phyloP scores from a whole-genome alignment of 1,284 basidiomycete species.

The Cerioporus squamosus region DNA sequence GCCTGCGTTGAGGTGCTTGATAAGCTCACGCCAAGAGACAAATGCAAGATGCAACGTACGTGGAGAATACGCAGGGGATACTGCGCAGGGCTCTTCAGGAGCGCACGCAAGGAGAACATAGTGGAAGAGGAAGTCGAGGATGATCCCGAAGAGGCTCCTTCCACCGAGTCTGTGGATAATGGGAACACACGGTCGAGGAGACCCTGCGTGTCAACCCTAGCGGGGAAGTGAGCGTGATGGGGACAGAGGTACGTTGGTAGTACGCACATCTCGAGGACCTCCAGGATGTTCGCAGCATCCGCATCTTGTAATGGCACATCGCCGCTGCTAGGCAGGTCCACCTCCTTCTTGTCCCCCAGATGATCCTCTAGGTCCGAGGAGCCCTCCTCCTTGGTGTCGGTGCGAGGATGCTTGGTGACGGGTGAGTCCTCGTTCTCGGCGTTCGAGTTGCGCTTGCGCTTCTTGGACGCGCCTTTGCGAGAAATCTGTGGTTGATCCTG shows the following conservation, averaged over 20 bases:
- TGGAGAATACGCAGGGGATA: conserved; percentile 58
- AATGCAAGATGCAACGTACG: conserved; percentile 39
- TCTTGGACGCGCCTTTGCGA: conserved; percentile 50
- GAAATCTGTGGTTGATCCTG: conserved; percentile 26
- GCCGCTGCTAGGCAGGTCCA: conserved; percentile 38
- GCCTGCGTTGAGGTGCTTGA: conserved; percentile 40
- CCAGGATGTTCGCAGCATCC: conserved; percentile 68
- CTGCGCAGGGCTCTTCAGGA: conserved; percentile 58
- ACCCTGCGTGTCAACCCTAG: conserved; percentile 71
- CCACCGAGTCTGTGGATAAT: conserved; percentile 43
- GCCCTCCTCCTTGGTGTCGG: conserved; percentile 40
- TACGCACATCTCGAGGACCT: conserved; percentile 74
- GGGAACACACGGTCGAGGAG: conserved; percentile 82
- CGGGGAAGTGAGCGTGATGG: conserved; percentile 4
- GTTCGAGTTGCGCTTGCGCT: conserved; percentile 64
- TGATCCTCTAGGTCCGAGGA: conserved; percentile 35
- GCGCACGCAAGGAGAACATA: conserved; percentile 62
- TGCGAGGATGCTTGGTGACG: conserved; percentile 50
- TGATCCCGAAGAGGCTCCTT: conserved; percentile 37
- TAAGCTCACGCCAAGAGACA: conserved; percentile 8
- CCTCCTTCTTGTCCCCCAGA: conserved; percentile 35
- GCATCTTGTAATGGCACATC: conserved; percentile 52
- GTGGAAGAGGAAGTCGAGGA: conserved; percentile 28
- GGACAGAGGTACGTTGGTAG: neutral
- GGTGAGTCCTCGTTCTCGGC: conserved; percentile 48